Evolutionary conservation across 2,329 filamentous ascomycete genomes (phyloP).

Genomic region (Fusarium sp.): DNA sequence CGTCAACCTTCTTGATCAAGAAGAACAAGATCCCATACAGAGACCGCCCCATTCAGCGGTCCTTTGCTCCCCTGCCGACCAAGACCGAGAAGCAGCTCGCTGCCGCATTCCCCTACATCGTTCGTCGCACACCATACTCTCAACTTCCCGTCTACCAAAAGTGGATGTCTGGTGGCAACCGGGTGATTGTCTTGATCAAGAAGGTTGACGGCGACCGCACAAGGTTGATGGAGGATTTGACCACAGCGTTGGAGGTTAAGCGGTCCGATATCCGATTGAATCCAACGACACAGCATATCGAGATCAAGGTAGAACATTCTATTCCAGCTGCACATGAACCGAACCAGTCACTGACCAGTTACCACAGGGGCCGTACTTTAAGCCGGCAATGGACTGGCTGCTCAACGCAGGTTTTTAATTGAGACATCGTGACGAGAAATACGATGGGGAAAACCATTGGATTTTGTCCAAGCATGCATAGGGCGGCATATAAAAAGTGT

Average conservation of each 20-base stretch:
- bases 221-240: constrained; percentile 69
- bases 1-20: constrained; percentile 39
- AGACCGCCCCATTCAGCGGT: constrained; percentile 39
- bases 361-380: constrained; percentile 47
- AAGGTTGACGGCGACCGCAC: constrained; percentile 77
- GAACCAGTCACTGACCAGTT: constrained; percentile 13
- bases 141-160: constrained; percentile 80
- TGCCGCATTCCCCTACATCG: constrained; percentile 64
- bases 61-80: constrained; percentile 44
- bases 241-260: constrained; percentile 63
- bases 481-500: constrained; percentile 38
- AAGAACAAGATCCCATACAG: constrained; percentile 42
- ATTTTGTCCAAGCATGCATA: not conserved
- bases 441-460: not conserved
- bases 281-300: constrained; percentile 73
- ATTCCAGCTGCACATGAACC: not conserved
- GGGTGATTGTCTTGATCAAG: constrained; percentile 76
- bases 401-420: constrained; percentile 49
- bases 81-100: constrained; percentile 45
- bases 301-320: constrained; percentile 67
- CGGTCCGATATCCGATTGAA: constrained; percentile 62
- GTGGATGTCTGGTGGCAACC: constrained; percentile 76
- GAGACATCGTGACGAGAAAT: not conserved
- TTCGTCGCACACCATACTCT: constrained; percentile 73
- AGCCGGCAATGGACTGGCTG: constrained; percentile 46